Evolutionary conservation across 2,329 filamentous ascomycete genomes (phyloP).

Genomic region (Phyllosticta citriasiana): DNA sequence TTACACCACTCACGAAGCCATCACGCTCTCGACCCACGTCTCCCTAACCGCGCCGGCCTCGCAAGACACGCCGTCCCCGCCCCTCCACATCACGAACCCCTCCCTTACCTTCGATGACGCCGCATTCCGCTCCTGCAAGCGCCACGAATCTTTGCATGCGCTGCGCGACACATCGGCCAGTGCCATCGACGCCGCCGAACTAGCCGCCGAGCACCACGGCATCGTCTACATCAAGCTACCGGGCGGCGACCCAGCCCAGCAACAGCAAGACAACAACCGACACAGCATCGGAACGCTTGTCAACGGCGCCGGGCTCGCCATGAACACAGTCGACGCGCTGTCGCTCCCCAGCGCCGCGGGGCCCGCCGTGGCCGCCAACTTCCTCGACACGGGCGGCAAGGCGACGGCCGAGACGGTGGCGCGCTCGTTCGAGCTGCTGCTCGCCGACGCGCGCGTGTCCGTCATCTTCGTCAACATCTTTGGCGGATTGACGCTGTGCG

Average conservation of each 20-base stretch:
- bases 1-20: constrained; percentile 56
- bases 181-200: constrained; percentile 40
- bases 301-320: constrained; percentile 80
- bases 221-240: constrained; percentile 66
- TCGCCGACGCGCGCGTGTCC: constrained; percentile 60
- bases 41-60: constrained; percentile 24
- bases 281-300: constrained; percentile 69
- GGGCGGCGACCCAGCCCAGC: constrained; percentile 24
- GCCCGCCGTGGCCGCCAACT: constrained; percentile 66
- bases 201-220: constrained; percentile 56
- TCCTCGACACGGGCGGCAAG: constrained; percentile 83
- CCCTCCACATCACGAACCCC: constrained; percentile 43
- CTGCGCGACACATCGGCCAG: constrained; percentile 44
- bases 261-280: constrained; percentile 32
- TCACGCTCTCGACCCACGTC: constrained; percentile 46
- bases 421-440: constrained; percentile 62
- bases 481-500: constrained; percentile 59
- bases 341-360: constrained; percentile 33
- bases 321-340: constrained; percentile 83
- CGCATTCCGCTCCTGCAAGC: constrained; percentile 51
- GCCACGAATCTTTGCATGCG: constrained; percentile 51
- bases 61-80: constrained; percentile 18
- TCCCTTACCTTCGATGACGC: constrained; percentile 62
- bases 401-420: constrained; percentile 75
- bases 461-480: constrained; percentile 66